Evolutionary conservation across 352 stramenopile genomes (phyloP).

Genomic region (Globisporangium ultimum): DNA sequence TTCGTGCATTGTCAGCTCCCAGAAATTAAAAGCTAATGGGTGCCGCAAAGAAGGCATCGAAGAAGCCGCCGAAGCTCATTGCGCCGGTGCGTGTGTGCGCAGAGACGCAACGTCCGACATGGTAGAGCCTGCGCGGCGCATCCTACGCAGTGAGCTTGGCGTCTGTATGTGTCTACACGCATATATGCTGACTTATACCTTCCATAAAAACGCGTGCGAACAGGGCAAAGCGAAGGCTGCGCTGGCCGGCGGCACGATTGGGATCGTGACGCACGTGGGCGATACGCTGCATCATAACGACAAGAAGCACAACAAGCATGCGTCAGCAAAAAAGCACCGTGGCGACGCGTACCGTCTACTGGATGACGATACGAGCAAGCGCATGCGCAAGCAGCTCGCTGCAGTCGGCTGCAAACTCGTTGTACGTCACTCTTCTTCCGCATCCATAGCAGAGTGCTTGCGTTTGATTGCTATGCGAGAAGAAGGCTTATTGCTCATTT

Average conservation of each 20-base stretch:
- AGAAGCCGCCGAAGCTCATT: slow-evolving; percentile 34
- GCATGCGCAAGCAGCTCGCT: slow-evolving; percentile 55
- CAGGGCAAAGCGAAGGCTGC: too few species aligned
- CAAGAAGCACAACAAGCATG: slow-evolving; percentile 34
- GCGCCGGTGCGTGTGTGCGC: slow-evolving; percentile 1
- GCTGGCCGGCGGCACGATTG: too few species aligned
- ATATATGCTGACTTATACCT: too few species aligned
- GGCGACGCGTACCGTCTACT: slow-evolving; percentile 15
- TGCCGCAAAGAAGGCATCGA: slow-evolving; percentile 19
- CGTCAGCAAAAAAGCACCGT: background rate
- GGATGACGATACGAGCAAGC: slow-evolving; percentile 48
- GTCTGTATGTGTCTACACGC: background rate
- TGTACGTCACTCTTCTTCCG: slow-evolving; percentile 14
- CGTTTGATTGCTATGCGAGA: too few species aligned
- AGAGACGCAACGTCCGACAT: background rate
- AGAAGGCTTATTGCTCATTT: too few species aligned
- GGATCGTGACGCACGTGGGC: too few species aligned
- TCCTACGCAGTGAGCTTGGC: background rate
- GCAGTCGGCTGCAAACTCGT: slow-evolving; percentile 68
- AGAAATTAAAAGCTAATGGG: slow-evolving; percentile 3
- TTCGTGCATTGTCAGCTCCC: background rate
- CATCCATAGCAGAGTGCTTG: too few species aligned
- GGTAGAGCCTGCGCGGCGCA: background rate
- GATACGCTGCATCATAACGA: slow-evolving; percentile 1
- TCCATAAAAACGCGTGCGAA: too few species aligned